phyloP scores from a whole-genome alignment of 768 basidiomycete species.

The Crepidotus variabilis region DNA sequence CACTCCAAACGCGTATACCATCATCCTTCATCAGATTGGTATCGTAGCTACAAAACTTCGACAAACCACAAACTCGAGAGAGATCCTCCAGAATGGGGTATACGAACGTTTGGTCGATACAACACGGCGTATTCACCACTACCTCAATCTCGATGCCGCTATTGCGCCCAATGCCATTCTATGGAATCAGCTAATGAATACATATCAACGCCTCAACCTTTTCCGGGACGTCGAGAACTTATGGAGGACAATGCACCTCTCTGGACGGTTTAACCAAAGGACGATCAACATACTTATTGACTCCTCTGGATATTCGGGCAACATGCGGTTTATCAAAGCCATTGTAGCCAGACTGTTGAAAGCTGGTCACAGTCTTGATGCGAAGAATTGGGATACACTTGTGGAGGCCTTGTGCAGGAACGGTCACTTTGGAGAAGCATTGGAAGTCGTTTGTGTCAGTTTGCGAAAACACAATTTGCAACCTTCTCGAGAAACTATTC shows the following conservation, averaged over 20 bases:
- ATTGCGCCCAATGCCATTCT: slow-evolving; percentile 65
- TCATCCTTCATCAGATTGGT: slow-evolving; percentile 56
- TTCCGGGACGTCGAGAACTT: slow-evolving; percentile 70
- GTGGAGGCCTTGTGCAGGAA: slow-evolving; percentile 84
- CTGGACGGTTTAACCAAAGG: slow-evolving; percentile 53
- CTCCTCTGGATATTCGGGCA: slow-evolving; percentile 66
- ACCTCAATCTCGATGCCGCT: slow-evolving; percentile 75
- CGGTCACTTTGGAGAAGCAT: slow-evolving; percentile 62
- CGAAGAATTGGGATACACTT: slow-evolving; percentile 77
- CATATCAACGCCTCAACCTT: slow-evolving; percentile 76
- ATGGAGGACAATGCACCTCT: slow-evolving; percentile 71
- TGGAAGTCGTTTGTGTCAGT: slow-evolving; percentile 56
- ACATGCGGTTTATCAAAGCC: slow-evolving; percentile 45
- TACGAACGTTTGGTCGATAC: slow-evolving; percentile 36
- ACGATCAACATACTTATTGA: slow-evolving; percentile 85
- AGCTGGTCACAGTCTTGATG: slow-evolving; percentile 50
- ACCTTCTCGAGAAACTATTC: slow-evolving; percentile 47
- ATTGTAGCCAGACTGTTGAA: slow-evolving; percentile 51
- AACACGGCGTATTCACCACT: slow-evolving; percentile 68
- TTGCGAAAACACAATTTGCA: slow-evolving; percentile 51
- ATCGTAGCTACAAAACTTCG: slow-evolving; percentile 34
- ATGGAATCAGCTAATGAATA: slow-evolving; percentile 86
- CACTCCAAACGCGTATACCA: slow-evolving; percentile 60
- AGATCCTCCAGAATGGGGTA: slow-evolving; percentile 12
- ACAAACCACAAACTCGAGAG: slow-evolving; percentile 9